Evolutionary conservation across 179 eudicot species (phyloP).

Genomic region (Gypsophila paniculata): DNA sequence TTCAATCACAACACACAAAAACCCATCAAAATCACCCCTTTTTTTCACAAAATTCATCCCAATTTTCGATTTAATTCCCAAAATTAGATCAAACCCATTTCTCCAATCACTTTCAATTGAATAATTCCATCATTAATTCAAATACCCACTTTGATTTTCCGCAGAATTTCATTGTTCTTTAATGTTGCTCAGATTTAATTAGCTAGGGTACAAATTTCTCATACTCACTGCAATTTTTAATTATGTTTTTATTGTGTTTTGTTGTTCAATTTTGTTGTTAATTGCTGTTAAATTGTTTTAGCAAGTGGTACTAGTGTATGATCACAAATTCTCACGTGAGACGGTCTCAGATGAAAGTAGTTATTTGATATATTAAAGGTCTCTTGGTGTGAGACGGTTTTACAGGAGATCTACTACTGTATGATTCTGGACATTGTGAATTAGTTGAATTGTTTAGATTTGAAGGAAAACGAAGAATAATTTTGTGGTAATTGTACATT

Average conservation of each 20-base stretch:
- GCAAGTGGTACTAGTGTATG: neutral
- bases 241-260: neutral
- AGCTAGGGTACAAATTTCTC: constrained; percentile 7
- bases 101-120: neutral
- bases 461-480: neutral
- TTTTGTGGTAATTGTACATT: neutral
- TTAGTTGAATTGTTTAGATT: neutral
- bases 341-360: too few relatives aligned
- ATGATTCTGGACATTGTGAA: neutral
- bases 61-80: constrained; percentile 1
- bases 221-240: neutral
- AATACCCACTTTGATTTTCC: neutral
- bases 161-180: neutral
- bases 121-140: neutral
- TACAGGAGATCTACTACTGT: neutral
- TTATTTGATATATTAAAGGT: too few relatives aligned
- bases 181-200: constrained; percentile 2
- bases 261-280: neutral
- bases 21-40: neutral
- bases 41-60: neutral
- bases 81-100: constrained; percentile 11
- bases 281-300: neutral
- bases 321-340: too few relatives aligned
- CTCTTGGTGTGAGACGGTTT: too few relatives aligned
- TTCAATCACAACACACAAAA: constrained; percentile 4